Evolutionary conservation across 208 protist genomes (phyloP).

Genomic region (Giardia duodenalis): DNA sequence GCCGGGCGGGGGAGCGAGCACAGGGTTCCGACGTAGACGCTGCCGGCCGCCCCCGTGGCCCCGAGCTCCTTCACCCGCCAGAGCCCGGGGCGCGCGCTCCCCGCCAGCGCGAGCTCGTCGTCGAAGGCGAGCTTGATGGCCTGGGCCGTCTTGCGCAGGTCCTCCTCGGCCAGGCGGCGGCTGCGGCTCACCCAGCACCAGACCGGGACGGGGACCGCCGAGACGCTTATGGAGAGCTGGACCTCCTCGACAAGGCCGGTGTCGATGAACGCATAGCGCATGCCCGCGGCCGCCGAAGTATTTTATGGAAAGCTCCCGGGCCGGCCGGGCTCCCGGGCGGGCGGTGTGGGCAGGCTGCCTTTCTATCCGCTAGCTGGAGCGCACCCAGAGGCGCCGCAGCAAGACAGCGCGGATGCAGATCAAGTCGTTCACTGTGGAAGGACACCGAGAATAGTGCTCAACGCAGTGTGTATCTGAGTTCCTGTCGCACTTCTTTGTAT

Average conservation of each 20-base stretch:
- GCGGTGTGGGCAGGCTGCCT: too few species aligned
- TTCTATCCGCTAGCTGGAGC: too few species aligned
- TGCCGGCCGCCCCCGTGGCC: not conserved
- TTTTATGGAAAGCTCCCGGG: too few species aligned
- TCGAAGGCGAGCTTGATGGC: not conserved
- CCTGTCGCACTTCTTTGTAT: too few species aligned
- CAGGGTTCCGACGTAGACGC: not conserved
- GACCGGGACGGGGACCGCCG: not conserved
- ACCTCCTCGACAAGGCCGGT: not conserved
- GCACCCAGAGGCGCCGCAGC: too few species aligned
- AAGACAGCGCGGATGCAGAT: too few species aligned
- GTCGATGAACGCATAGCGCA: not conserved
- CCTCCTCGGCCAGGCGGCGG: not conserved
- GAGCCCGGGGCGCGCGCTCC: not conserved
- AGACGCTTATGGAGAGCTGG: not conserved
- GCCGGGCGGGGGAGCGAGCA: not conserved
- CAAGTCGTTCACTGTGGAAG: too few species aligned
- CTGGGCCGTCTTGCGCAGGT: not conserved
- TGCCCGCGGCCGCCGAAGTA: not conserved
- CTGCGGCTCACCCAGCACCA: not conserved
- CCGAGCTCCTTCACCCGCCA: not conserved
- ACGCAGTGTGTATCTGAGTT: too few species aligned
- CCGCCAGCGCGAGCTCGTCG: not conserved
- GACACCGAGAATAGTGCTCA: too few species aligned
- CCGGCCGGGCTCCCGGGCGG: too few species aligned